phyloP scores from a whole-genome alignment of 1,284 basidiomycete species.

The Microbotryum scabiosae region DNA sequence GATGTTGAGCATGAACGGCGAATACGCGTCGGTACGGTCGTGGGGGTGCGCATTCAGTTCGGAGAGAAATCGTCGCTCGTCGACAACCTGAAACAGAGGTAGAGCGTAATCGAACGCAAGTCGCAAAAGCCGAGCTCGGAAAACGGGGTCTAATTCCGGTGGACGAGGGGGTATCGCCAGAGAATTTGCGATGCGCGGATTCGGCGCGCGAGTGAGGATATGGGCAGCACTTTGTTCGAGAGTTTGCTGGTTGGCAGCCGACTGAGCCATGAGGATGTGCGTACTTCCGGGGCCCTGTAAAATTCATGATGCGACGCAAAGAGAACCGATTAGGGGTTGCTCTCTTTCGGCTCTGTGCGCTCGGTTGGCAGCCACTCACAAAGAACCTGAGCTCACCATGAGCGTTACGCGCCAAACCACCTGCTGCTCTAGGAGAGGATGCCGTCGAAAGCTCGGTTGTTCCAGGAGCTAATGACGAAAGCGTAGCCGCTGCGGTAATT shows the following conservation, averaged over 20 bases:
- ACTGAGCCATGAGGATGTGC: slow-evolving; percentile 15
- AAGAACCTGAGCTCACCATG: slow-evolving; percentile 28
- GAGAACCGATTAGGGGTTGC: not conserved
- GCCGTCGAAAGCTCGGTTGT: too few relatives aligned
- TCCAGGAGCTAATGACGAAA: too few relatives aligned
- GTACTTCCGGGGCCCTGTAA: slow-evolving; percentile 13
- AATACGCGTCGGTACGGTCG: slow-evolving; percentile 23
- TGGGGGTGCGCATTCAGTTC: not conserved
- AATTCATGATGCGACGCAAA: not conserved
- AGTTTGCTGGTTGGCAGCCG: too few relatives aligned
- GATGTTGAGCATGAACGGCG: slow-evolving; percentile 25
- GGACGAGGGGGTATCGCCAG: slow-evolving; percentile 19
- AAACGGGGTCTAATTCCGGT: slow-evolving; percentile 19
- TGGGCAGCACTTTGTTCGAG: too few relatives aligned
- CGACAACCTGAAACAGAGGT: not conserved
- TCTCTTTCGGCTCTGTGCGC: not conserved
- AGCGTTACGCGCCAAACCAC: slow-evolving; percentile 25
- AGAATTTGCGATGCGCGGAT: slow-evolving; percentile 18
- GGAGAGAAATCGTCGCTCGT: not conserved
- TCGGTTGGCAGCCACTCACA: slow-evolving; percentile 21
- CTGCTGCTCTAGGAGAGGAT: not conserved
- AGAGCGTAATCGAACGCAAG: slow-evolving; percentile 23
- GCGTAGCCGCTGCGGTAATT: too few relatives aligned
- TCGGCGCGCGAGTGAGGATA: slow-evolving; percentile 24
- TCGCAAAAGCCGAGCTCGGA: slow-evolving; percentile 16